Evolutionary conservation across 2,329 filamentous ascomycete species (phyloP).

Genomic region (Phyllachora maydis): DNA sequence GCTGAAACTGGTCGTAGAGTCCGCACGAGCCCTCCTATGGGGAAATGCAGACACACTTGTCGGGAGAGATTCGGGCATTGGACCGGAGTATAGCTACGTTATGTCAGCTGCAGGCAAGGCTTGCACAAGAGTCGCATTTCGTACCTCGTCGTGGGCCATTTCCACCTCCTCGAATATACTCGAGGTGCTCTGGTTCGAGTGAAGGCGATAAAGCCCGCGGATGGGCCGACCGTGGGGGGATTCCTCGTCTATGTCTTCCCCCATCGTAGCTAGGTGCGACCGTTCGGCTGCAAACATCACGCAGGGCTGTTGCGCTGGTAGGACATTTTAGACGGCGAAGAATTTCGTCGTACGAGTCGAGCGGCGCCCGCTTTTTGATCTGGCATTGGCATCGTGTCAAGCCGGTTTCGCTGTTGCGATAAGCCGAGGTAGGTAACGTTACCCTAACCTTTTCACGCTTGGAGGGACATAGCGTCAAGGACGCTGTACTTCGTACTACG

Average conservation of each 20-base stretch:
- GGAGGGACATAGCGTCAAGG: too few relatives aligned
- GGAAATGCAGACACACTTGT: slow-evolving; percentile 83
- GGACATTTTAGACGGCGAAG: too few relatives aligned
- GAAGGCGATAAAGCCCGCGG: slow-evolving; percentile 35
- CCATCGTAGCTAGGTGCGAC: too few relatives aligned
- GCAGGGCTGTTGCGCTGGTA: too few relatives aligned
- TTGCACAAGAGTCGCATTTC: slow-evolving; percentile 5
- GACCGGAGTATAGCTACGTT: slow-evolving; percentile 60
- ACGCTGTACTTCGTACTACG: too few relatives aligned
- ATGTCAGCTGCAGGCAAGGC: slow-evolving; percentile 1
- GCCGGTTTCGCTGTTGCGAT: too few relatives aligned
- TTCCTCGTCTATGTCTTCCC: slow-evolving; percentile 3
- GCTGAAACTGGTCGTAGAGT: slow-evolving; percentile 75
- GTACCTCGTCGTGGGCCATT: slow-evolving; percentile 90
- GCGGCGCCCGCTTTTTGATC: too few relatives aligned
- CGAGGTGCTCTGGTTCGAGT: slow-evolving; percentile 50
- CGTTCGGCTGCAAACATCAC: too few relatives aligned
- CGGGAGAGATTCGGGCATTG: slow-evolving; percentile 87
- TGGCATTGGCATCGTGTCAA: too few relatives aligned
- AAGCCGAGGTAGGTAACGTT: too few relatives aligned
- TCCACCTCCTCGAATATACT: slow-evolving; percentile 92
- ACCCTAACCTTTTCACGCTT: too few relatives aligned
- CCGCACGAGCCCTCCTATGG: slow-evolving; percentile 60
- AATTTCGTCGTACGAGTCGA: too few relatives aligned
- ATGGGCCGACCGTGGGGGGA: slow-evolving; percentile 5